A percentile compares a stretch with the other conserved stretches of the same genome.
Conservation (phyloP, 345 rosid species). For the Syzygium oleosum region DNA sequence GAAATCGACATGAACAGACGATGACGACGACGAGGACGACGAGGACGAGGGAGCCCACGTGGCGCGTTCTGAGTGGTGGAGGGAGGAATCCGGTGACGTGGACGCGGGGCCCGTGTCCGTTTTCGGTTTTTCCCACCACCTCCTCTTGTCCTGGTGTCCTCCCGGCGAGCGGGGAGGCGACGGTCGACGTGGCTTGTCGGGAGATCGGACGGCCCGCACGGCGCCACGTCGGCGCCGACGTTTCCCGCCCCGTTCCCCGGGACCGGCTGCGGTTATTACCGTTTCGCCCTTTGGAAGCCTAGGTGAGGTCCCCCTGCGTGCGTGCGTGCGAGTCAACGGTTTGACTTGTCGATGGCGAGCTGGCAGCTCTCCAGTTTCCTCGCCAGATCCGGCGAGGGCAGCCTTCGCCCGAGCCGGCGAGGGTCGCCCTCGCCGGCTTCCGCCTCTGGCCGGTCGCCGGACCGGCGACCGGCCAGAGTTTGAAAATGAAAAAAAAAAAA, state of each 20-base stretch:
- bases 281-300: background rate
- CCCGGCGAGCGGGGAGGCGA: conserved; percentile 10
- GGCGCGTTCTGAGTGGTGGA: background rate
- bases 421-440: too few species aligned
- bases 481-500: too few species aligned
- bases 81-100: background rate
- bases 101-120: conserved; percentile 7
- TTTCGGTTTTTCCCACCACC: conserved; percentile 23
- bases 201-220: background rate
- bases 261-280: background rate
- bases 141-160: background rate
- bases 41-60: background rate
- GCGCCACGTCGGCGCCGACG: conserved; percentile 1
- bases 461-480: too few species aligned
- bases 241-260: too few species aligned
- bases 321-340: background rate
- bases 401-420: too few species aligned
- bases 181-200: background rate
- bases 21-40: background rate
- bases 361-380: background rate
- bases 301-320: background rate
- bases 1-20: background rate
- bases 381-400: too few species aligned
- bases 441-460: too few species aligned
- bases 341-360: background rate